Percentiles rank a stretch among this genome's conserved stretches.
phyloP scores from a whole-genome alignment of 2,329 filamentous ascomycete species.

The Aspergillus calidoustus region DNA sequence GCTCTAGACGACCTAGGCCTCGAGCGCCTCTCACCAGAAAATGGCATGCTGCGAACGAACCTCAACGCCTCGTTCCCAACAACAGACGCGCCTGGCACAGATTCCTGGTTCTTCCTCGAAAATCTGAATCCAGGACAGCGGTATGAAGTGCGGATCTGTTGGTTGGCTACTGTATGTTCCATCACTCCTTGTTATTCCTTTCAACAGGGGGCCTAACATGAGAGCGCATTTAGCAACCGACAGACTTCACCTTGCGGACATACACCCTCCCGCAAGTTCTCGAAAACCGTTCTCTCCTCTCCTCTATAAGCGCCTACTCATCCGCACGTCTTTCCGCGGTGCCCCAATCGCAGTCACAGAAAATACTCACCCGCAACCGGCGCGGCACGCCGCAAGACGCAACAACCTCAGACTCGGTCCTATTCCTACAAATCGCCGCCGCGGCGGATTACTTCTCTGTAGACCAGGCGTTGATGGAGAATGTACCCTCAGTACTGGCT shows the following conservation, averaged over 20 bases:
- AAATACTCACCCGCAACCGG: conserved; percentile 18
- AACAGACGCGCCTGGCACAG: conserved; percentile 57
- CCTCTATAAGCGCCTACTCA: conserved; percentile 68
- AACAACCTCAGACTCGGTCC: conserved; percentile 53
- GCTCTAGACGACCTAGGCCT: conserved; percentile 66
- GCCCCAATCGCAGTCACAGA: conserved; percentile 18
- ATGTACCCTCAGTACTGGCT: conserved; percentile 73
- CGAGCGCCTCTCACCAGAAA: conserved; percentile 64
- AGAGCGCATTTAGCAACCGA: conserved; percentile 72
- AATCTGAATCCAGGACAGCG: conserved; percentile 70
- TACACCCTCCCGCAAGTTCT: conserved; percentile 67
- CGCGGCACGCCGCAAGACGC: not conserved
- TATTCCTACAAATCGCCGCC: conserved; percentile 75
- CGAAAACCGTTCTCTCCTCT: conserved; percentile 64
- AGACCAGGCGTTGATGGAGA: conserved; percentile 73
- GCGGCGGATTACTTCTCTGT: conserved; percentile 85
- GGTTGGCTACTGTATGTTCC: conserved; percentile 80
- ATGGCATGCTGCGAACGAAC: conserved; percentile 62
- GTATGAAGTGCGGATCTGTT: conserved; percentile 92
- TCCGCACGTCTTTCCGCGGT: conserved; percentile 50
- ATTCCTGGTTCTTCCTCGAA: conserved; percentile 80
- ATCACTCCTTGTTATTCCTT: not conserved
- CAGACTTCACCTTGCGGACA: conserved; percentile 72
- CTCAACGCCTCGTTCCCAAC: conserved; percentile 72
- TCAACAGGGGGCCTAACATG: not conserved